Evolutionary conservation across 1,284 basidiomycete species (phyloP), one percentile per base, ranked within the genome.

Genomic region (Sanghuangporus sanghuang): DNA sequence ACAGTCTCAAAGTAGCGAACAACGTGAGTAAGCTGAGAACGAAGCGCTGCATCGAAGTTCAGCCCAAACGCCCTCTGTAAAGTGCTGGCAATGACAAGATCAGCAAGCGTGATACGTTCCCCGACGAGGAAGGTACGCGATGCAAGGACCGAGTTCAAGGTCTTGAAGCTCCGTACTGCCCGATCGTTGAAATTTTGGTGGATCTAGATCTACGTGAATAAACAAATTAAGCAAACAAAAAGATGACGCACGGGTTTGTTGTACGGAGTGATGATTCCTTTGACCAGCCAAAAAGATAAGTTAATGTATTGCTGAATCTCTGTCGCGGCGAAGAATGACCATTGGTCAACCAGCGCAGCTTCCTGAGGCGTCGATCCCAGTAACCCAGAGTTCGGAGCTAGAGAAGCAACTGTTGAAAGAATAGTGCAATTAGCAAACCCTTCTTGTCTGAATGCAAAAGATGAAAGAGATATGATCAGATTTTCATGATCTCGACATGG

Each of bases 91-190:
- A 94, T 69, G 70, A 79, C 77, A 76, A 98, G 77, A 73, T 99
- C 96, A 68, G 95, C 96, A 60, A 96, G 83, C 66, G 95, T 94
- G 81, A 98, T 89, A 71, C 96, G 93, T 76, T 98, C 93, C 71
- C 89, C 90, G 63, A 95, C 95, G 71, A 98, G 84, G 86, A 89
- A 98, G 61, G 96, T 99, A 73, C 85, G 86, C 67, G 85, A 81
- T 64, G 83, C 75, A 72, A 98, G 86, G 78, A 92, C 82, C 58
- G 79, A 76, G 73, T 98, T 85, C 67, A 98, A 81, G 68, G 84
- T 85, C 61, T 77, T 78, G 59, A 93, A 79, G 32, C 82, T 75
- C 64, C 83, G 85, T 49, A 75, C 69, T 67, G 84, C 78, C 56
- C 80, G 81, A 59, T 90, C 86, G 32, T 77, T 70, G 65, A 85